Evolutionary conservation across 202 grass and related monocot genomes (phyloP).

Genomic region (Setaria viridis): DNA sequence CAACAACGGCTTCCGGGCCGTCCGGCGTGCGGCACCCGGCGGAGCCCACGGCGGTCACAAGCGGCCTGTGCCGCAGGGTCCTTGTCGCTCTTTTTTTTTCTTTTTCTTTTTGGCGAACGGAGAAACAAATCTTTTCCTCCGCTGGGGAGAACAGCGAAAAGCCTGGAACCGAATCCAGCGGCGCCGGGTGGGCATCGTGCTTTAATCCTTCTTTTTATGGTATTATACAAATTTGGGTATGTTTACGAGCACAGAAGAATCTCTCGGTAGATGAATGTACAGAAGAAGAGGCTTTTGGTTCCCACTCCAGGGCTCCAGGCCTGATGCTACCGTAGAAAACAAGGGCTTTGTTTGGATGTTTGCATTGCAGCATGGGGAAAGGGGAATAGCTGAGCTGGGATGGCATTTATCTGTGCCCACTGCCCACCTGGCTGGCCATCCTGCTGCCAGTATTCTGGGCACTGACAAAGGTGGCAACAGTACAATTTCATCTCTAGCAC

Average conservation of each 20-base stretch:
- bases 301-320: not conserved
- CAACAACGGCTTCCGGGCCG: not conserved
- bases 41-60: constrained; percentile 4
- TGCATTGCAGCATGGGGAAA: not conserved
- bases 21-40: too few relatives aligned
- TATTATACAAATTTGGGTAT: not conserved
- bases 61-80: not conserved
- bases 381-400: not conserved
- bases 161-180: not conserved
- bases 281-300: not conserved
- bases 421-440: not conserved
- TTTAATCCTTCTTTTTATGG: not conserved
- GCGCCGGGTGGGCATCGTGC: not conserved
- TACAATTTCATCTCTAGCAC: not conserved
- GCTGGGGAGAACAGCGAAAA: not conserved
- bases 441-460: not conserved
- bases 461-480: not conserved
- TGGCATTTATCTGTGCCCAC: not conserved
- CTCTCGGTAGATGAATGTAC: not conserved
- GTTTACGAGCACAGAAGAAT: not conserved
- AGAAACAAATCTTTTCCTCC: not conserved
- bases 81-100: not conserved
- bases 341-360: not conserved
- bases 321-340: not conserved
- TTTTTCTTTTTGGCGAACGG: not conserved